Percentiles rank a stretch among this genome's conserved stretches.
Evolutionary conservation across 768 basidiomycete species (phyloP).

Genomic region (Sarcomyxa edulis): DNA sequence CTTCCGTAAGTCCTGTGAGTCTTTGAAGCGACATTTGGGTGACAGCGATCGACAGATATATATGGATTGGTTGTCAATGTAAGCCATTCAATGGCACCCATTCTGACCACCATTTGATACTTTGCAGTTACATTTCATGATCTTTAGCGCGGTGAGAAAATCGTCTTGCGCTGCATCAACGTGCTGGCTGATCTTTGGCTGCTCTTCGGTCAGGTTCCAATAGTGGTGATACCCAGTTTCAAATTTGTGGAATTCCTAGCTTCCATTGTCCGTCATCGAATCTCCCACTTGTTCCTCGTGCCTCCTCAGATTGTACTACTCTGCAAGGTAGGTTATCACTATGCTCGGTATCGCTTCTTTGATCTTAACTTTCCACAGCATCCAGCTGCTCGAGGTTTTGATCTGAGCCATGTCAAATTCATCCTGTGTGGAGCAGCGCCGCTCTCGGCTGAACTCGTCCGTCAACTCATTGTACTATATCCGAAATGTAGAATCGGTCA

Average conservation of each 20-base stretch:
- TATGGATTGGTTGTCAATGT: conserved; percentile 63
- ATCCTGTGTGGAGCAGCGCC: conserved; percentile 62
- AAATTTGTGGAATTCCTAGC: conserved; percentile 54
- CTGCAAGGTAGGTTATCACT: conserved; percentile 47
- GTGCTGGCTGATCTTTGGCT: background rate
- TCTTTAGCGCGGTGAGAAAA: conserved; percentile 29
- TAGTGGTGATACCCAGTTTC: conserved; percentile 61
- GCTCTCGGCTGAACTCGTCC: conserved; percentile 50
- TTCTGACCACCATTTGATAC: background rate
- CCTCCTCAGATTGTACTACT: conserved; percentile 63
- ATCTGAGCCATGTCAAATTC: conserved; percentile 47
- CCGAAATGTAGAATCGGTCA: conserved; percentile 62
- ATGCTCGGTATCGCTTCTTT: background rate
- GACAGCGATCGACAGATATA: conserved; percentile 36
- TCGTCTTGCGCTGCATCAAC: background rate
- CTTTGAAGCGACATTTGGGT: background rate
- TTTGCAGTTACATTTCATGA: conserved; percentile 42
- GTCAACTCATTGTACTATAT: conserved; percentile 35
- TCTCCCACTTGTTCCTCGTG: conserved; percentile 54
- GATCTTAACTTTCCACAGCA: conserved; percentile 32
- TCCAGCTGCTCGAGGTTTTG: conserved; percentile 41
- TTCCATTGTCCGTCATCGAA: conserved; percentile 53
- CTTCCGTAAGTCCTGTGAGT: conserved; percentile 41
- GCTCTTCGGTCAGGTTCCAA: conserved; percentile 29
- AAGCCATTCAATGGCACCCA: conserved; percentile 9